A percentile compares a stretch with the other conserved stretches of the same genome.
Evolutionary conservation across 2,329 filamentous ascomycete species (phyloP).

Genomic region (Sporothrix brunneoviolacea): DNA sequence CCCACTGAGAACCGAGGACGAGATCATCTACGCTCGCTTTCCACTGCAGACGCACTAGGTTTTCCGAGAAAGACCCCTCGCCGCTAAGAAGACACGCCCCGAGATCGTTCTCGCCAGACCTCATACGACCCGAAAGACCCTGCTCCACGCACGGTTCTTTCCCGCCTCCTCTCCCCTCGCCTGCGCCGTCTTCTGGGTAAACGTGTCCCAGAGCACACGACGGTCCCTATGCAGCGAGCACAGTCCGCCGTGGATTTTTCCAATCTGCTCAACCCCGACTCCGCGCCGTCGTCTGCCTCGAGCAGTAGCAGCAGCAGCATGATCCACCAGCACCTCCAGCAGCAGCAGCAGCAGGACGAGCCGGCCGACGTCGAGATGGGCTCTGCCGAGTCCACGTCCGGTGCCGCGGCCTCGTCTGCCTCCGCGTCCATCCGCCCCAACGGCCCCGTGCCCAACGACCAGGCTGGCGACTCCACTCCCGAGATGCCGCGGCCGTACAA

Average conservation of each 20-base stretch:
- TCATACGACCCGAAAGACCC: no score
- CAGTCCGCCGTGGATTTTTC: constrained; percentile 68
- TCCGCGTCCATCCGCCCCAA: constrained; percentile 52
- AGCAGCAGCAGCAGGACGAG: constrained; percentile 32
- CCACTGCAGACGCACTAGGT: no score
- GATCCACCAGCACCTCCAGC: constrained; percentile 16
- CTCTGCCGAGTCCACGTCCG: constrained; percentile 23
- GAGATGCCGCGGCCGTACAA: constrained; percentile 96
- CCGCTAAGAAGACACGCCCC: background rate
- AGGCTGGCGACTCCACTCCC: constrained; percentile 46
- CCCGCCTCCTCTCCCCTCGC: constrained; percentile 1
- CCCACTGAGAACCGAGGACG: no score
- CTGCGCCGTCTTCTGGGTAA: constrained; percentile 9
- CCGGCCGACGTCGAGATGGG: constrained; percentile 40
- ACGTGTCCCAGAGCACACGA: constrained; percentile 19
- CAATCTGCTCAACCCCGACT: constrained; percentile 62
- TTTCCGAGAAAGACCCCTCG: background rate
- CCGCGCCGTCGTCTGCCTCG: constrained; percentile 13
- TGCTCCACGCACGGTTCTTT: no score
- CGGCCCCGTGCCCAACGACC: constrained; percentile 55
- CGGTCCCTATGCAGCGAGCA: constrained; percentile 70
- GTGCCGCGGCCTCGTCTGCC: constrained; percentile 7
- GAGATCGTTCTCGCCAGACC: no score
- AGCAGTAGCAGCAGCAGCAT: constrained; percentile 24
- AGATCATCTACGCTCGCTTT: no score